phyloP scores from a whole-genome alignment of 2,329 filamentous ascomycete genomes.

The Aspergillus sp. region DNA sequence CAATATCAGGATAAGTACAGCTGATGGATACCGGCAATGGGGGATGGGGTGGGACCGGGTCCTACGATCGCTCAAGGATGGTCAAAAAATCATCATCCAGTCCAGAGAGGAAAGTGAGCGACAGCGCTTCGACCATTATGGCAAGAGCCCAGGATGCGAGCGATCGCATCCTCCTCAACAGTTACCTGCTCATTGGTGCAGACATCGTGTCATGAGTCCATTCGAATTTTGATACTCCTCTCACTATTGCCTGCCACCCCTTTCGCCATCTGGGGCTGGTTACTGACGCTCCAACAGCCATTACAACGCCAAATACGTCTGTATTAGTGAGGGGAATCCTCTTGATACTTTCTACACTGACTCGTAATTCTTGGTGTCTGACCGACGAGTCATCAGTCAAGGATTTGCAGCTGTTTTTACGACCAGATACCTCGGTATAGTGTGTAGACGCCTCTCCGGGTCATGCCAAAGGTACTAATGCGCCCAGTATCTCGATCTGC shows the following conservation, averaged over 20 bases:
- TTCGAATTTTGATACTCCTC: constrained; percentile 6
- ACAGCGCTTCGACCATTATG: constrained; percentile 25
- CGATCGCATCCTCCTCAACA: constrained; percentile 30
- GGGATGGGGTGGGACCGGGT: constrained; percentile 17
- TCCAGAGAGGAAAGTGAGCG: constrained; percentile 27
- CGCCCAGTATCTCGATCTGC: neutral
- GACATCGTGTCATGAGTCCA: constrained; percentile 1
- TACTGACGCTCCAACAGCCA: neutral
- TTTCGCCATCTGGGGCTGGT: constrained; percentile 5
- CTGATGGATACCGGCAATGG: neutral
- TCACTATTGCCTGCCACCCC: constrained; percentile 1
- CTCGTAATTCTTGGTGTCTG: neutral
- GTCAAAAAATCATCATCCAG: constrained; percentile 30
- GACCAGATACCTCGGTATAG: neutral
- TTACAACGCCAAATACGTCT: neutral
- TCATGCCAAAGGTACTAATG: neutral
- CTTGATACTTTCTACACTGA: neutral
- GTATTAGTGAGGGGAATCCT: neutral
- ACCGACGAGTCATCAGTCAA: neutral
- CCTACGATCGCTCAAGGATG: constrained; percentile 29
- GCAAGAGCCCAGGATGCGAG: constrained; percentile 29
- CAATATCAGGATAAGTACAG: constrained; percentile 4
- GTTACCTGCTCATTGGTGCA: neutral
- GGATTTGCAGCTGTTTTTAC: too few relatives aligned
- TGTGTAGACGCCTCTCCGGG: too few relatives aligned